Evolutionary conservation across 1,139 yeast species (phyloP), one percentile per base, ranked within the genome.

Genomic region (Meyerozyma guilliermondii): DNA sequence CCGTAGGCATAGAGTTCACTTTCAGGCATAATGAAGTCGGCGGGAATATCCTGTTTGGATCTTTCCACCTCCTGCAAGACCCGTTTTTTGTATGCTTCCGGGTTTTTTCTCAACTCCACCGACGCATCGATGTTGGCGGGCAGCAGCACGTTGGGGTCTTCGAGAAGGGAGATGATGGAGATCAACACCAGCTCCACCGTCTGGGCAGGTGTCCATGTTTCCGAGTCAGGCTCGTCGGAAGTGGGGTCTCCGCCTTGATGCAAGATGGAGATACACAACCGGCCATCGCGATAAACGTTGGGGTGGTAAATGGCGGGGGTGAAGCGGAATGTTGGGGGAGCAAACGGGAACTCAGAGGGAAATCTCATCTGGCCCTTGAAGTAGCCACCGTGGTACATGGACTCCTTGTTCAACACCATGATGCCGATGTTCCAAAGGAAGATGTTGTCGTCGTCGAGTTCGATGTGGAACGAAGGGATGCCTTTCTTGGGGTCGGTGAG

Each of bases 41-140:
- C 78, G 16, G 98, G 98, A 44, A 91, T 86, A 60, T 88, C 91
- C 45, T 78, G 78, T 59, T 83, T 85, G 34, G 95, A 85, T 52
- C 87, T 77, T 50, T 83, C 88, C 37, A 92, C 98, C 58, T 88
- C 97, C 53, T 80, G 79, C 47, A 76, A 73, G 7, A 91, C 95
- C 60, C 86, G 81, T 60, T 80, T 81, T 59, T 81, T 81, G 66
- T 88, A 92, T 43, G 81, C 84, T 26, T 83, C 89, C 18, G 87
- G 83, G 64, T 86, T 81, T 59, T 87, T 87, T 55, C 95, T 76
- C 78, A 88, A 89, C 56, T 87, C 89, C 23, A 91, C 89, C 20
- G 96, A 88, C 8, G 98, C 98, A 60, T 92, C 98, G 40, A 92
- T 92, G 62, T 92, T 92, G 7, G 98, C 98, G 4, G 98, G 98